Percentiles rank a stretch among this genome's conserved stretches.
Evolutionary conservation across 495 filamentous ascomycete genomes (phyloP).

Genomic region (Mycothermus thermophilus): DNA sequence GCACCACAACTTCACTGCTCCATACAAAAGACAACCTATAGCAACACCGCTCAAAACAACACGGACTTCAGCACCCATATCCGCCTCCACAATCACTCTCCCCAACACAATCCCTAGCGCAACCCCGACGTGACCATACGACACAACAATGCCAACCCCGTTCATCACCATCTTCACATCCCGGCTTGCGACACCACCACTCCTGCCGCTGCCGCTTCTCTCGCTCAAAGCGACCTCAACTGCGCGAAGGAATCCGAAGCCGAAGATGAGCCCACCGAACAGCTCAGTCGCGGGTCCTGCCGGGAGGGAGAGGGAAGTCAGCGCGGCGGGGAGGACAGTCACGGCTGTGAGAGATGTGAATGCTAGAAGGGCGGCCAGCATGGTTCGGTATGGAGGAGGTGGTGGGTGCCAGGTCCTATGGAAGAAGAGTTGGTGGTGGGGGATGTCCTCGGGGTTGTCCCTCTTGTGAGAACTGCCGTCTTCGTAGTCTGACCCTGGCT

Average conservation of each 20-base stretch:
- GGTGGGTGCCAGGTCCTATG: too few relatives aligned
- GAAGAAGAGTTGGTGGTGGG: too few relatives aligned
- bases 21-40: too few relatives aligned
- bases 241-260: too few relatives aligned
- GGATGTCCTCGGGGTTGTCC: too few relatives aligned
- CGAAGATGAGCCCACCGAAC: conserved; percentile 56
- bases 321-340: conserved; percentile 68
- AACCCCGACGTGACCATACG: conserved; percentile 61
- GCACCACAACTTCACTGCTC: too few relatives aligned
- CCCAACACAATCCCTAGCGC: too few relatives aligned
- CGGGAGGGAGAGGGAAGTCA: conserved; percentile 68
- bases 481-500: too few relatives aligned
- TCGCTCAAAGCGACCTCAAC: conserved; percentile 71
- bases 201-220: conserved; percentile 57
- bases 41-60: too few relatives aligned
- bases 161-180: conserved; percentile 49
- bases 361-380: conserved; percentile 62
- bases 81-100: conserved; percentile 36
- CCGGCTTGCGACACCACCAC: conserved; percentile 51
- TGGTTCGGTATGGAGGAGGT: too few relatives aligned
- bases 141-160: conserved; percentile 53
- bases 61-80: conserved; percentile 31
- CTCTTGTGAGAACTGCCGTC: too few relatives aligned
- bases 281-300: conserved; percentile 43
- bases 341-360: conserved; percentile 74